A percentile compares a stretch with the other conserved stretches of the same genome.
phyloP scores from a whole-genome alignment of 2,329 filamentous ascomycete species.

The Falciphora oryzae region DNA sequence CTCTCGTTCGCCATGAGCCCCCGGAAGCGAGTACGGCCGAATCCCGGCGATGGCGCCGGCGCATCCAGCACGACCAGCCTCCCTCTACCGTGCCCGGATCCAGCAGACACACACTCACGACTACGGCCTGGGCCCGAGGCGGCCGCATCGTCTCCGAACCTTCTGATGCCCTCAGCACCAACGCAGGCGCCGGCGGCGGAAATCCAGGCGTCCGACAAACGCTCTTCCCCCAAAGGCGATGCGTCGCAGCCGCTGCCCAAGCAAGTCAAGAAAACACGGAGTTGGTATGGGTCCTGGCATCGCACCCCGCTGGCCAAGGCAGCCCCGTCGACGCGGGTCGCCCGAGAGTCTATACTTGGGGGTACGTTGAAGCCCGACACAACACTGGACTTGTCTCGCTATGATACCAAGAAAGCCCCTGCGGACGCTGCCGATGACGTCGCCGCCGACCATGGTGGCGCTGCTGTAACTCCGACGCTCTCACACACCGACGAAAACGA shows the following conservation, averaged over 20 bases:
- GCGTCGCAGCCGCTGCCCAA: slow-evolving; percentile 10
- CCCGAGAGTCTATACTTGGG: slow-evolving; percentile 55
- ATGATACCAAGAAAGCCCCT: slow-evolving; percentile 36
- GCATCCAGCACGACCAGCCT: slow-evolving; percentile 8
- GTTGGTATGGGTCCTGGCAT: slow-evolving; percentile 61
- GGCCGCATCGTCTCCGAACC: neutral
- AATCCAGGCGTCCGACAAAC: slow-evolving; percentile 1
- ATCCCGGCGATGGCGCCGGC: slow-evolving; percentile 21
- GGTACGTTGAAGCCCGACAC: slow-evolving; percentile 43
- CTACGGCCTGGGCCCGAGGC: slow-evolving; percentile 1
- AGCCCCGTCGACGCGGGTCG: slow-evolving; percentile 52
- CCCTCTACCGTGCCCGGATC: neutral
- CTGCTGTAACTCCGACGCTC: neutral
- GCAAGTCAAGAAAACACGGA: slow-evolving; percentile 46
- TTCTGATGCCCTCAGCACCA: neutral
- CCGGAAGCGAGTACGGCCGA: slow-evolving; percentile 35
- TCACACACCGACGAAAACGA: neutral
- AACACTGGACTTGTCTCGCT: slow-evolving; percentile 44
- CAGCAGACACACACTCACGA: neutral
- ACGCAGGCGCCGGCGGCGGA: neutral
- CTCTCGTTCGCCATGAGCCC: slow-evolving; percentile 28
- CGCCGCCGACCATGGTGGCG: neutral
- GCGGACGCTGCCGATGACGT: slow-evolving; percentile 14
- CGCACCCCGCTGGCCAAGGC: slow-evolving; percentile 43
- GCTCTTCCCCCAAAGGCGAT: neutral